A percentile compares a stretch with the other conserved stretches of the same genome.
phyloP scores from a whole-genome alignment of 495 filamentous ascomycete species.

The Amorphotheca resinae region DNA sequence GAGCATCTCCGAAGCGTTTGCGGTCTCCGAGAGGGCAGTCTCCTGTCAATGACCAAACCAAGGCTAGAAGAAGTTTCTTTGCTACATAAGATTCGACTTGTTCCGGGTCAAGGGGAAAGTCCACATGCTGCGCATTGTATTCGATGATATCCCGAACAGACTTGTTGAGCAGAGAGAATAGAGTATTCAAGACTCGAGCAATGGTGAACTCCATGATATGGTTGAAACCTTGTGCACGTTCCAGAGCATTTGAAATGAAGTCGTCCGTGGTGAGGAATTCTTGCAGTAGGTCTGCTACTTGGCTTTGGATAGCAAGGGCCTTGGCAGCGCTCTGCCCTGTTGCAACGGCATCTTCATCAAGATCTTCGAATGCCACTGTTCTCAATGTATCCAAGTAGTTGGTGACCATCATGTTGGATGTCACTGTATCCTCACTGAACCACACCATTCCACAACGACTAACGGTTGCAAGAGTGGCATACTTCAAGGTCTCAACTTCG shows the following conservation, averaged over 20 bases:
- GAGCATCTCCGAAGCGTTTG: constrained; percentile 73
- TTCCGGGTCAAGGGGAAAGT: constrained; percentile 83
- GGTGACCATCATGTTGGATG: constrained; percentile 77
- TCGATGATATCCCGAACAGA: constrained; percentile 82
- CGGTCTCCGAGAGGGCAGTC: constrained; percentile 86
- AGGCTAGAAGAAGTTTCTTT: constrained; percentile 81
- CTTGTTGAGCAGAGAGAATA: constrained; percentile 94
- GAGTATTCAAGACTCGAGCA: constrained; percentile 76
- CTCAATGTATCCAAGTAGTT: constrained; percentile 80
- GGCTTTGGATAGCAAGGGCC: constrained; percentile 59
- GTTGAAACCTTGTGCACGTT: constrained; percentile 61
- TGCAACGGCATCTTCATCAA: constrained; percentile 79
- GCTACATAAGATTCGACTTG: constrained; percentile 80
- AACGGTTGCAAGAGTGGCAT: constrained; percentile 93
- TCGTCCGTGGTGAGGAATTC: constrained; percentile 62
- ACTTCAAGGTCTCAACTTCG: constrained; percentile 96
- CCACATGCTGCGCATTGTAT: constrained; percentile 85
- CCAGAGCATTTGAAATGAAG: constrained; percentile 64
- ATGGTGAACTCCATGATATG: constrained; percentile 98
- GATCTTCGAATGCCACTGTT: constrained; percentile 74
- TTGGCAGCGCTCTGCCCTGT: constrained; percentile 70
- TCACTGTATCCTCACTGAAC: constrained; percentile 97
- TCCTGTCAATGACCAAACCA: constrained; percentile 90
- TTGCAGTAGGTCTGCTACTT: constrained; percentile 65
- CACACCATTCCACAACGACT: constrained; percentile 99